These are phyloP conservation scores for Allium fistulosum DNA, from an alignment of 106 monocot species.

Conservation along the genomic window DNA sequence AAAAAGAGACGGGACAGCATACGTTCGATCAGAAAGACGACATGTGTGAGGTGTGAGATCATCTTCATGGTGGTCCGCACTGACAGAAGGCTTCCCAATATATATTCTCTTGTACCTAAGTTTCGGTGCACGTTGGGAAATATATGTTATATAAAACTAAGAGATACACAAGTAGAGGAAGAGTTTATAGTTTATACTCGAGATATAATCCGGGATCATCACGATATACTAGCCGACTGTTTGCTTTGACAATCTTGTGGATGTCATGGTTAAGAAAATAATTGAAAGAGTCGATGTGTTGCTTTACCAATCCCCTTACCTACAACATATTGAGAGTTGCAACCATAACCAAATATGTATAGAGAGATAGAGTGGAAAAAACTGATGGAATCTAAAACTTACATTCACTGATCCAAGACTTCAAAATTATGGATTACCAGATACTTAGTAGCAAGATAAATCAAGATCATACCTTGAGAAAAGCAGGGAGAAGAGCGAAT, in stretches of 20 bases:
- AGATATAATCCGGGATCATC: slow-evolving; percentile 45
- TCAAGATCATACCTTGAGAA: slow-evolving; percentile 39
- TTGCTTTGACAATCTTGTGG: slow-evolving; percentile 84
- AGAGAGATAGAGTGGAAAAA: neutral
- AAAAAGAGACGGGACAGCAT: slow-evolving; percentile 6
- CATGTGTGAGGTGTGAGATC: slow-evolving; percentile 58
- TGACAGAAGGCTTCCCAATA: slow-evolving; percentile 34
- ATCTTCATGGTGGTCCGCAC: slow-evolving; percentile 6
- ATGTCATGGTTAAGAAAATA: slow-evolving; percentile 71
- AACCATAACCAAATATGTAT: too few species aligned
- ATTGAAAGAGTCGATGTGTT: slow-evolving; percentile 87
- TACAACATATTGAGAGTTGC: slow-evolving; percentile 7
- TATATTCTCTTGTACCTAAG: slow-evolving; percentile 60
- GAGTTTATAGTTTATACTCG: slow-evolving; percentile 10
- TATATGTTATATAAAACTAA: too few species aligned
- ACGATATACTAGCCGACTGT: slow-evolving; percentile 44
- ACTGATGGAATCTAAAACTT: neutral
- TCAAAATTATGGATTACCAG: neutral
- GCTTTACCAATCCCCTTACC: slow-evolving; percentile 92
- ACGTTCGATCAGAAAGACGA: slow-evolving; percentile 81
- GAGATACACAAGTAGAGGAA: too few species aligned
- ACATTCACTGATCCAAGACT: neutral
- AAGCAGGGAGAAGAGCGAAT: slow-evolving; percentile 74
- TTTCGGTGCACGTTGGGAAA: neutral
- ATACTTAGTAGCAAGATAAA: neutral